Conservation (phyloP, 2,329 filamentous ascomycete genomes). For the Calcarisporium arbuscula region DNA sequence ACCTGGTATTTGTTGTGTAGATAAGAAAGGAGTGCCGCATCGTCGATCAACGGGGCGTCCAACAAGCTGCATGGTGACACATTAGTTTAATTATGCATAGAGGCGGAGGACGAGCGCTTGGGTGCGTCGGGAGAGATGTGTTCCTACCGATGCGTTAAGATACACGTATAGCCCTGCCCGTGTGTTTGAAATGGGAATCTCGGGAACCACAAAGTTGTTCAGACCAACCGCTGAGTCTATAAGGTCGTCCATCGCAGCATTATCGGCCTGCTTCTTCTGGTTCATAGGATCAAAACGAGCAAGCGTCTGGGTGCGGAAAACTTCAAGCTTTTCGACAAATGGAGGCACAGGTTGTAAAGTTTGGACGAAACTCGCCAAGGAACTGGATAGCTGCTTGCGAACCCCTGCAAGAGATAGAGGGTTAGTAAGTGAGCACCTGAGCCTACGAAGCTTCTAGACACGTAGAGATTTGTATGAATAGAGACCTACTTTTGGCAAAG, state of each 20-base stretch:
- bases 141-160: constrained; percentile 68
- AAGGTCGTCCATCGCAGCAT: constrained; percentile 48
- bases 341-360: constrained; percentile 51
- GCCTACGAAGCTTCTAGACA: neutral
- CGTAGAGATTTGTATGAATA: neutral
- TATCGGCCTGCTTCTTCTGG: constrained; percentile 43
- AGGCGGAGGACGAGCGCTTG: neutral
- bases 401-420: constrained; percentile 25
- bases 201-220: constrained; percentile 49
- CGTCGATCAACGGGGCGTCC: constrained; percentile 79
- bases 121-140: neutral
- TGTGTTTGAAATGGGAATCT: constrained; percentile 67
- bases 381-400: constrained; percentile 43
- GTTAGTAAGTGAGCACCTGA: neutral
- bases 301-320: constrained; percentile 52
- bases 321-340: constrained; percentile 47
- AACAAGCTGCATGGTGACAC: constrained; percentile 57
- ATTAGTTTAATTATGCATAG: neutral
- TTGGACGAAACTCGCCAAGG: constrained; percentile 47
- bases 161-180: constrained; percentile 81
- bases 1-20: constrained; percentile 80
- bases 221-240: constrained; percentile 51
- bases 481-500: constrained; percentile 42
- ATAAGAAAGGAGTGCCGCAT: constrained; percentile 70
- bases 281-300: constrained; percentile 47